Evolutionary conservation across 441 rosid genomes (phyloP).

Genomic region (Pelargonium myrrhifolium): DNA sequence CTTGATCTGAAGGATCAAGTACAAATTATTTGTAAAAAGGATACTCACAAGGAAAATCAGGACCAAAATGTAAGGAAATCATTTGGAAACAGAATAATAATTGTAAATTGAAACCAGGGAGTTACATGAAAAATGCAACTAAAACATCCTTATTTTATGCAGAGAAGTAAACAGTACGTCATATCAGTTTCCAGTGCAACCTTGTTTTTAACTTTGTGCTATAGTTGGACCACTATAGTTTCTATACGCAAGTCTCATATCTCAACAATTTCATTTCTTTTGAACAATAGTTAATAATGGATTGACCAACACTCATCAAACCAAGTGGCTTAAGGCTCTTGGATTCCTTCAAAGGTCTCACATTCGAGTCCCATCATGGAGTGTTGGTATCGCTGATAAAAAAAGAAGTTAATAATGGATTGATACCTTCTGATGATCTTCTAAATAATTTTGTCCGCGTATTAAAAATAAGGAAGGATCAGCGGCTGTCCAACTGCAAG

Average conservation of each 20-base stretch:
- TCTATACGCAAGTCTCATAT: not conserved
- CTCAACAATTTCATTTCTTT: too few relatives aligned
- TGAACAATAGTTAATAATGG: not conserved
- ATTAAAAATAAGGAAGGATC: conserved; percentile 73
- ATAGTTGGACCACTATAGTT: not conserved
- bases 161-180: too few relatives aligned
- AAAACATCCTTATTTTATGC: not conserved
- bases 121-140: not conserved
- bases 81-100: too few relatives aligned
- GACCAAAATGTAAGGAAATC: too few relatives aligned
- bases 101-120: too few relatives aligned
- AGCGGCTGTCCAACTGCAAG: conserved; percentile 62
- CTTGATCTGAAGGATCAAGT: conserved; percentile 39
- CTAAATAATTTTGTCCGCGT: conserved; percentile 64
- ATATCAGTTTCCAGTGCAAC: too few relatives aligned
- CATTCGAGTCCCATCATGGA: too few relatives aligned
- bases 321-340: too few relatives aligned
- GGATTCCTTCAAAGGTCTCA: too few relatives aligned
- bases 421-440: conserved; percentile 64
- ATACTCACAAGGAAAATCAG: not conserved
- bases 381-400: too few relatives aligned
- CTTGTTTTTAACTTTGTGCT: not conserved
- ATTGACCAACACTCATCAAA: too few relatives aligned
- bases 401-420: too few relatives aligned
- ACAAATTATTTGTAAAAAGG: not conserved